Conservation (phyloP, 345 rosid species). For the Diplotaxis tenuifolia region DNA sequence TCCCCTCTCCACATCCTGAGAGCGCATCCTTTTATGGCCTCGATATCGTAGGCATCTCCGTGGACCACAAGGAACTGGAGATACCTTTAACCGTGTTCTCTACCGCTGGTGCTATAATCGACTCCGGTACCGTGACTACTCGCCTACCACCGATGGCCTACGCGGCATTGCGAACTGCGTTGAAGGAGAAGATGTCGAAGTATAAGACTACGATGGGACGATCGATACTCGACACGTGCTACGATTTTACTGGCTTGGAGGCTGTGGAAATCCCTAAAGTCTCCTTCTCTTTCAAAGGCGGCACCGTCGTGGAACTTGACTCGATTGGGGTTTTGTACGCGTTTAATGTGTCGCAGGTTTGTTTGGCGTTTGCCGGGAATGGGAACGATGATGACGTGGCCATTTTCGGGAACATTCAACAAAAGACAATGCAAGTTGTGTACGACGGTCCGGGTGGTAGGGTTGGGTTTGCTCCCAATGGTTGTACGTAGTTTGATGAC, state of each 20-base stretch:
- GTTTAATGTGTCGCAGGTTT: slow-evolving; percentile 46
- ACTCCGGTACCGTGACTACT: too few relatives aligned
- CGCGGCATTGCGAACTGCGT: slow-evolving; percentile 46
- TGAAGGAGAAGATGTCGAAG: slow-evolving; percentile 48
- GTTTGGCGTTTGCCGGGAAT: slow-evolving; percentile 76
- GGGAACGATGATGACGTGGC: slow-evolving; percentile 43
- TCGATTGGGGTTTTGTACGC: slow-evolving; percentile 45
- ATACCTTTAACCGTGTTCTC: slow-evolving; percentile 52
- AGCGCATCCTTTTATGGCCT: slow-evolving; percentile 63
- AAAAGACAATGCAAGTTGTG: slow-evolving; percentile 62
- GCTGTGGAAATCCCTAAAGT: slow-evolving; percentile 48
- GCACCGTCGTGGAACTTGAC: slow-evolving; percentile 45
- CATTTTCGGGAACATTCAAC: slow-evolving; percentile 76
- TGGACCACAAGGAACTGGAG: slow-evolving; percentile 46
- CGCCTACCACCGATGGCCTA: slow-evolving; percentile 68
- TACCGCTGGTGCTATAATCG: slow-evolving; percentile 56
- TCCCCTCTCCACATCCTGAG: slow-evolving; percentile 44
- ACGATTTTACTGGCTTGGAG: slow-evolving; percentile 45
- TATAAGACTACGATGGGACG: slow-evolving; percentile 42
- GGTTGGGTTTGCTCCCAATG: slow-evolving; percentile 64
- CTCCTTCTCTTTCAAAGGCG: slow-evolving; percentile 49
- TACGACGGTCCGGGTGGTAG: slow-evolving; percentile 58
- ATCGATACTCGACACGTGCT: slow-evolving; percentile 74
- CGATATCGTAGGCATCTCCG: slow-evolving; percentile 51
- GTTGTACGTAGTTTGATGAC: slow-evolving; percentile 47